Conservation (phyloP, 345 rosid genomes). For the Ailanthus altissimus region DNA sequence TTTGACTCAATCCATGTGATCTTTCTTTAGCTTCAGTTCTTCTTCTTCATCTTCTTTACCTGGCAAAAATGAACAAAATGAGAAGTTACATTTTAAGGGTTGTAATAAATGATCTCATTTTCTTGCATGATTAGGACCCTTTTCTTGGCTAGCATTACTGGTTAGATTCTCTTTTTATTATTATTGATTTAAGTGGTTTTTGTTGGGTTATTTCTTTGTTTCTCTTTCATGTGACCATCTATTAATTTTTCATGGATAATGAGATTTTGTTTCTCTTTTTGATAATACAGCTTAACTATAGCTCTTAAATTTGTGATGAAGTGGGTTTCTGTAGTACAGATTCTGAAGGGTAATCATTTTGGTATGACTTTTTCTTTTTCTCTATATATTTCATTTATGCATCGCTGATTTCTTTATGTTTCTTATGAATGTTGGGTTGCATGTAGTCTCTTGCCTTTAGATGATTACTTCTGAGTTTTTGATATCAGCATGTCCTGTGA, state of each 20-base stretch:
- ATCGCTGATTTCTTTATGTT: not conserved
- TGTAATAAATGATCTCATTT: not conserved
- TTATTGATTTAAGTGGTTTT: not conserved
- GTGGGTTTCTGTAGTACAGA: not conserved
- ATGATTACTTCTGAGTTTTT: not conserved
- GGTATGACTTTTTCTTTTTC: not conserved
- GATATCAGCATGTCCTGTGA: not conserved
- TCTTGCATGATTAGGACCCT: not conserved
- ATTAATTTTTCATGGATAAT: not conserved
- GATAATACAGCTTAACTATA: too few species aligned
- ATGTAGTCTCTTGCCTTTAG: not conserved
- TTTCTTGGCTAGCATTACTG: not conserved
- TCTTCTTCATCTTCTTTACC: not conserved
- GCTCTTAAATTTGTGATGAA: not conserved
- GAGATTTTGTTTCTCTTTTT: not conserved
- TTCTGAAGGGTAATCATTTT: not conserved
- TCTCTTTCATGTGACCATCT: conserved; percentile 2
- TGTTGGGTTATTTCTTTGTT: not conserved
- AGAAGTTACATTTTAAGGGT: not conserved
- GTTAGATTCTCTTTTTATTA: not conserved
- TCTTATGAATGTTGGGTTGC: not conserved
- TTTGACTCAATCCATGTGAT: not conserved
- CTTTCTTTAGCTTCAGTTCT: not conserved
- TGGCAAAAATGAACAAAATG: not conserved
- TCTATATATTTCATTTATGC: not conserved